Percentiles rank a stretch among this genome's conserved stretches.
phyloP scores from a whole-genome alignment of 2,329 filamentous ascomycete genomes.

The Alternaria ventricosa region DNA sequence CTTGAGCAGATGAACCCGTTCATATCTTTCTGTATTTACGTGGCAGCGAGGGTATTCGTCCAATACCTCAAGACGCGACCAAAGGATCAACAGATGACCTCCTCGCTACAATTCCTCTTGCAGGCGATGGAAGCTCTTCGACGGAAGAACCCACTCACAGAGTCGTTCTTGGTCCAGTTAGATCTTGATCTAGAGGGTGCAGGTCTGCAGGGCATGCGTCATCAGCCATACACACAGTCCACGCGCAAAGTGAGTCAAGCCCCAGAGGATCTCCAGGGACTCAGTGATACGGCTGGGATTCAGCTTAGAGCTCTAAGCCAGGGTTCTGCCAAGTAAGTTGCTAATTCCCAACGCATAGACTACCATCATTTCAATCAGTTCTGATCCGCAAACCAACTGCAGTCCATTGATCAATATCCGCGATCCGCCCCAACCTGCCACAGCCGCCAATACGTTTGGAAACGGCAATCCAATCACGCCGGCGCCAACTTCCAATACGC shows the following conservation, averaged over 20 bases:
- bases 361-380: conserved; percentile 25
- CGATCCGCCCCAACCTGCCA: conserved; percentile 38
- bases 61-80: conserved; percentile 96
- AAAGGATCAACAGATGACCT: conserved; percentile 77
- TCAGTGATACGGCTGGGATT: conserved; percentile 10
- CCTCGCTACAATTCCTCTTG: conserved; percentile 88
- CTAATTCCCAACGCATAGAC: conserved; percentile 13
- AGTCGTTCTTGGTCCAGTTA: conserved; percentile 92
- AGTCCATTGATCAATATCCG: conserved; percentile 44
- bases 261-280: conserved; percentile 1
- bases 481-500: conserved; percentile 5
- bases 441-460: conserved; percentile 37
- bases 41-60: conserved; percentile 93
- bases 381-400: conserved; percentile 36
- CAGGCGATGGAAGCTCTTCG: conserved; percentile 91
- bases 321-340: conserved; percentile 20
- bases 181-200: conserved; percentile 87
- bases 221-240: conserved; percentile 56
- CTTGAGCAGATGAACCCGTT: conserved; percentile 85
- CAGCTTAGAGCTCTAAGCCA: not conserved
- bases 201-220: conserved; percentile 55
- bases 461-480: conserved; percentile 13
- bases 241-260: conserved; percentile 15
- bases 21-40: conserved; percentile 92
- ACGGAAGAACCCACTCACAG: conserved; percentile 85